phyloP scores from a whole-genome alignment of 306 rosid species.

The Alnus glutinosa region DNA sequence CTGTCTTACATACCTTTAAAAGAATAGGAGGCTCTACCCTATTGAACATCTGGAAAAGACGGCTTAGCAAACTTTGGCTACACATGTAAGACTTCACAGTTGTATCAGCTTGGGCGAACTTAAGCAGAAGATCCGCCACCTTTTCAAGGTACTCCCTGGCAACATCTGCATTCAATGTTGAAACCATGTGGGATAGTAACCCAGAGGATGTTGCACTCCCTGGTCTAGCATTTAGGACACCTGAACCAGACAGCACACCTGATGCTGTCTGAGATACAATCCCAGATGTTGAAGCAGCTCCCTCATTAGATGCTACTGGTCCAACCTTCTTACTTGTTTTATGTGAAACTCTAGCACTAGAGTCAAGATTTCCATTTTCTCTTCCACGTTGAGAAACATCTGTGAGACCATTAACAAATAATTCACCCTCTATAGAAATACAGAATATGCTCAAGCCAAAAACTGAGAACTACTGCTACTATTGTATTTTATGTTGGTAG shows the following conservation, averaged over 20 bases:
- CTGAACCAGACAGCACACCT: constrained; percentile 98
- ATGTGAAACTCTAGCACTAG: constrained; percentile 64
- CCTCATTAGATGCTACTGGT: constrained; percentile 64
- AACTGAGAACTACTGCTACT: not conserved
- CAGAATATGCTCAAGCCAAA: constrained; percentile 17
- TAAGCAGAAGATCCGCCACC: constrained; percentile 98
- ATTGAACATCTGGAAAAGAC: constrained; percentile 98
- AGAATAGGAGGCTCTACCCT: constrained; percentile 97
- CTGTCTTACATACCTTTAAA: constrained; percentile 61
- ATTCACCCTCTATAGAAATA: constrained; percentile 26
- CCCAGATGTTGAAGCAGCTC: constrained; percentile 83
- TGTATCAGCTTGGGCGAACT: constrained; percentile 96
- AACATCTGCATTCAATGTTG: constrained; percentile 89
- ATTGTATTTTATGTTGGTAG: no score
- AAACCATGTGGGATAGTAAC: constrained; percentile 92
- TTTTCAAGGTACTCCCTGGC: constrained; percentile 94
- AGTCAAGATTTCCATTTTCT: constrained; percentile 82
- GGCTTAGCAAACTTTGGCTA: constrained; percentile 97
- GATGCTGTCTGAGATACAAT: constrained; percentile 95
- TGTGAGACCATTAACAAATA: constrained; percentile 42
- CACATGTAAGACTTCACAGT: constrained; percentile 91
- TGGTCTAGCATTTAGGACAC: constrained; percentile 96
- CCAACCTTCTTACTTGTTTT: constrained; percentile 79
- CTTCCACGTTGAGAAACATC: constrained; percentile 97
- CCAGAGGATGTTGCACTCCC: constrained; percentile 99